Evolutionary conservation across 352 stramenopile genomes (phyloP).

Genomic region (Aphanomyces euteiches): DNA sequence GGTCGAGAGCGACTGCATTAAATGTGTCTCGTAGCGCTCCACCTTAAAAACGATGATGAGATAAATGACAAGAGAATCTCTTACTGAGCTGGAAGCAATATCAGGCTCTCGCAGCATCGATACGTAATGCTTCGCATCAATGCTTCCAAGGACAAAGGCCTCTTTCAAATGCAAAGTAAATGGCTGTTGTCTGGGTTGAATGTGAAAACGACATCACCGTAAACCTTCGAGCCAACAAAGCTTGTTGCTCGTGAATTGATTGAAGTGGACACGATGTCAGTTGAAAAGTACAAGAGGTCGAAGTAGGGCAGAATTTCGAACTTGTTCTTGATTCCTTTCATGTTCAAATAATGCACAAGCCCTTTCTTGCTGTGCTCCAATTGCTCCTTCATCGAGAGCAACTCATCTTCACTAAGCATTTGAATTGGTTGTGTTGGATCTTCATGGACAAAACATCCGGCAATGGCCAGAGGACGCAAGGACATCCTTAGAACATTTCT

Average conservation of each 20-base stretch:
- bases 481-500: slow-evolving; percentile 14
- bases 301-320: slow-evolving; percentile 28
- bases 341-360: slow-evolving; percentile 28
- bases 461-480: slow-evolving; percentile 5
- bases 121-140: slow-evolving; percentile 63
- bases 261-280: slow-evolving; percentile 21
- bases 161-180: slow-evolving; percentile 61
- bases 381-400: slow-evolving; percentile 21
- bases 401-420: slow-evolving; percentile 20
- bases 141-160: slow-evolving; percentile 58
- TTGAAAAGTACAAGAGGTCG: slow-evolving; percentile 26
- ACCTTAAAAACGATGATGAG: neutral
- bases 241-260: slow-evolving; percentile 30
- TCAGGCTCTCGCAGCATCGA: slow-evolving; percentile 58
- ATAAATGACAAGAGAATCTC: slow-evolving; percentile 43
- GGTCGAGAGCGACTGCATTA: slow-evolving; percentile 55
- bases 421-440: slow-evolving; percentile 7
- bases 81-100: slow-evolving; percentile 23
- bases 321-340: slow-evolving; percentile 31
- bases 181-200: slow-evolving; percentile 49
- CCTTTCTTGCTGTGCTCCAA: slow-evolving; percentile 28
- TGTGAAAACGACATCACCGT: slow-evolving; percentile 61
- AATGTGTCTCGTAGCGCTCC: slow-evolving; percentile 21
- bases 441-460: slow-evolving; percentile 16
- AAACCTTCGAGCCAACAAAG: slow-evolving; percentile 31